These are phyloP conservation scores for Cystobasidium pallidum DNA, from an alignment of 1,284 basidiomycete genomes.

Conservation along the genomic window DNA sequence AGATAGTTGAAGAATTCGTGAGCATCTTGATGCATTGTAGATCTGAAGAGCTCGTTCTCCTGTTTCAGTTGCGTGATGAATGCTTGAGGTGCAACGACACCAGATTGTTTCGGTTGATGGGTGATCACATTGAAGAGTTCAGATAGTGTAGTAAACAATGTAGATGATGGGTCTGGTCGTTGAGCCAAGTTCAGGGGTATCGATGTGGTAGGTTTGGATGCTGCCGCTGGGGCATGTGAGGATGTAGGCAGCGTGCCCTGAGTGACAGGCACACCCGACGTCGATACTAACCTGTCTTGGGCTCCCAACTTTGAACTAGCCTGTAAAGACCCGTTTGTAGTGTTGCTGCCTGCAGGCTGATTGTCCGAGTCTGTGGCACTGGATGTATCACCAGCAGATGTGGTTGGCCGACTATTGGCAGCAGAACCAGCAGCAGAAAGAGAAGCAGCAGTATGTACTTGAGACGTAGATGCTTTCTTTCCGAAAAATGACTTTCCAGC, in stretches of 20 bases:
- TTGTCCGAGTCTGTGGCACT: slow-evolving; percentile 5
- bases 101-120: slow-evolving; percentile 61
- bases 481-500: slow-evolving; percentile 34
- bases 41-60: slow-evolving; percentile 82
- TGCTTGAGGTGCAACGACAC: slow-evolving; percentile 80
- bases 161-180: slow-evolving; percentile 57
- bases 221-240: slow-evolving; percentile 33
- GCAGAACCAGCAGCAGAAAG: neutral
- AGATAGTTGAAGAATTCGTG: slow-evolving; percentile 91
- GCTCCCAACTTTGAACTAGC: slow-evolving; percentile 23
- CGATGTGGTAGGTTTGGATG: slow-evolving; percentile 41
- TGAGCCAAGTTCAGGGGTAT: slow-evolving; percentile 44
- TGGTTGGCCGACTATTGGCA: slow-evolving; percentile 1
- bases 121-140: slow-evolving; percentile 86
- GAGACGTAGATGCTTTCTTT: slow-evolving; percentile 9
- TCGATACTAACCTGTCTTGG: slow-evolving; percentile 45
- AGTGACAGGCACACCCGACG: slow-evolving; percentile 51
- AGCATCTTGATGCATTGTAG: slow-evolving; percentile 68
- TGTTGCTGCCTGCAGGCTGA: slow-evolving; percentile 24
- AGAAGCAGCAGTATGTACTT: slow-evolving; percentile 23
- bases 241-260: slow-evolving; percentile 51
- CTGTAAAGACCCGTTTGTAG: slow-evolving; percentile 10
- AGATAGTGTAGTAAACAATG: slow-evolving; percentile 84
- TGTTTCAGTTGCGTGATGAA: slow-evolving; percentile 89
- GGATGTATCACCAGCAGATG: slow-evolving; percentile 18